Evolutionary conservation across 2,329 filamentous ascomycete species (phyloP), one percentile per base, ranked within the genome.

Genomic region (Verticillium isaacii): DNA sequence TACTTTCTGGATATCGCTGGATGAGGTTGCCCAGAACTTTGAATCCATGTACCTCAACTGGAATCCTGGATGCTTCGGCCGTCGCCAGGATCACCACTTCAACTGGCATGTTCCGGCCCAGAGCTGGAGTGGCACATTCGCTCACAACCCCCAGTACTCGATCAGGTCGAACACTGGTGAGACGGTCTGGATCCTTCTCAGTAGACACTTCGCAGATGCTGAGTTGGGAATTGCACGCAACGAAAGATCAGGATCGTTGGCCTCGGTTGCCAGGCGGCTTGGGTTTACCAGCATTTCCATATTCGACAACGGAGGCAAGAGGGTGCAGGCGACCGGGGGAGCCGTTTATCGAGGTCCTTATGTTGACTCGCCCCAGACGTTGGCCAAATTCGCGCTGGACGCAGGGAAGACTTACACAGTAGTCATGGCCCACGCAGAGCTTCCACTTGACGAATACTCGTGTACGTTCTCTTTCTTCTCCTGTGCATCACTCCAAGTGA

Each of bases 31-130:
- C 39, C 93, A 97, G 69, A 89, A 97, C 71, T 99, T 97, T 66
- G 93, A 98, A 72, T 96, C 93, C 19, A 86, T 99, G 67, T 99
- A 98, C 74, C 81, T 99, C 60, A 99, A 98, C 75, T 99, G 95
- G 95, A 97, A 97, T 66, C 93, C 95, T 0, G 83, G 85, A 0
- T 80, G 97, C 0, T 99, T 99, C 75, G 80, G 80, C 1, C 79
- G 90, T 71, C 88, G 93, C 9, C 89, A 97, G 73, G 93, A 99
- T 69, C 87, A 93, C 61, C 95, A 99, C 75, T 96, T 98, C 70
- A 82, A 83, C 2, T 99, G 95, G 95, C 82, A 89, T 2, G 76
- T 86, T 39, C 80, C 85, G 11, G 77, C 82, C 23, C 72, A 75
- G 52, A 80, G 76, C 50, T 76, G 82, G 66, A 74, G 80, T 9